Percentiles rank a stretch among this genome's conserved stretches.
Evolutionary conservation across 768 basidiomycete genomes (phyloP).

Genomic region (Termitomyces sp.): DNA sequence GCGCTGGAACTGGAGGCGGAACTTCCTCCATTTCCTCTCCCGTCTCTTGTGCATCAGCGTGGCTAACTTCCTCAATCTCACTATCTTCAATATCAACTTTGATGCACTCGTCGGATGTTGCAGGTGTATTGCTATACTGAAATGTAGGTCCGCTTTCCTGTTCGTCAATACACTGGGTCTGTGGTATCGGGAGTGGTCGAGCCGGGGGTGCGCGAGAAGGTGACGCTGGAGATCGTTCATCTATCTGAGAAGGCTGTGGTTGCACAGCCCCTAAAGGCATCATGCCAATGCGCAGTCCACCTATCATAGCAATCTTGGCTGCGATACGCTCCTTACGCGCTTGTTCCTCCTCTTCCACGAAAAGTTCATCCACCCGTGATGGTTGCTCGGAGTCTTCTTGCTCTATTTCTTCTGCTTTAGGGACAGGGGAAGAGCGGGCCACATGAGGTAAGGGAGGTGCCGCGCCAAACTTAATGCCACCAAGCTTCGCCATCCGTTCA

Average conservation of each 20-base stretch:
- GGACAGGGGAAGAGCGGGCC: conserved; percentile 29
- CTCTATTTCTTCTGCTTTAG: conserved; percentile 21
- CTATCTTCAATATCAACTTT: conserved; percentile 68
- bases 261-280: conserved; percentile 36
- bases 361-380: conserved; percentile 25
- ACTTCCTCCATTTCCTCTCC: conserved; percentile 37
- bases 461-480: conserved; percentile 78
- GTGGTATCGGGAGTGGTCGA: conserved; percentile 25
- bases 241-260: conserved; percentile 23
- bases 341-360: conserved; percentile 58
- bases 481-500: conserved; percentile 91
- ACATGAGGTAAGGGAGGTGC: conserved; percentile 40
- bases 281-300: conserved; percentile 56
- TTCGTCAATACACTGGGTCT: conserved; percentile 24
- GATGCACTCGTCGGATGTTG: conserved; percentile 53
- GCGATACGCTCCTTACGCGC: conserved; percentile 50
- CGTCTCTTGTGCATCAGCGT: conserved; percentile 40
- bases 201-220: conserved; percentile 14
- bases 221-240: conserved; percentile 12
- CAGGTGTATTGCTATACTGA: conserved; percentile 22
- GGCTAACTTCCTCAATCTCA: conserved; percentile 60
- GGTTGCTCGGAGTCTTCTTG: conserved; percentile 15
- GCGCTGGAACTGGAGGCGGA: conserved; percentile 52
- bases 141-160: conserved; percentile 31
- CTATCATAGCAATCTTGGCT: conserved; percentile 48